A percentile compares a stretch with the other conserved stretches of the same genome.
phyloP scores from a whole-genome alignment of 2,329 filamentous ascomycete genomes.

The Colletotrichum costaricense region DNA sequence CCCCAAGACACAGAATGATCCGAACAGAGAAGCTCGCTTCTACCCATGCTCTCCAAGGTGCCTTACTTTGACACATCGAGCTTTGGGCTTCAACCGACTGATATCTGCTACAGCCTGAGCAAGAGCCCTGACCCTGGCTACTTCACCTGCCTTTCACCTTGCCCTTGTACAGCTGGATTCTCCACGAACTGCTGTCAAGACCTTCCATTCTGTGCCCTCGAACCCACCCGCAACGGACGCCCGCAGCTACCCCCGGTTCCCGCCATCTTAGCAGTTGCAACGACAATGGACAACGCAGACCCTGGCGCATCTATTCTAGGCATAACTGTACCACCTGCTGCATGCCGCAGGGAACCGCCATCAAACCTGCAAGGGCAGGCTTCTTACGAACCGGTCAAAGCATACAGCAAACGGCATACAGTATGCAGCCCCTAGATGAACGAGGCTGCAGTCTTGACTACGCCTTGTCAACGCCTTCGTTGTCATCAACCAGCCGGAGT shows the following conservation, averaged over 20 bases:
- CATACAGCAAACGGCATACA: not conserved
- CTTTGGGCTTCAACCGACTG: conserved; percentile 26
- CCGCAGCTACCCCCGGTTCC: not conserved
- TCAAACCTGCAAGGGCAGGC: not conserved
- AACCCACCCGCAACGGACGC: not conserved
- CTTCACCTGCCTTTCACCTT: not conserved
- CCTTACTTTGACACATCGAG: not conserved
- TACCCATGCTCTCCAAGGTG: not conserved
- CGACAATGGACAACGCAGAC: not conserved
- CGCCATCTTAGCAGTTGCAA: not conserved
- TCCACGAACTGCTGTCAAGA: not conserved
- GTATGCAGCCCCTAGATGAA: not conserved
- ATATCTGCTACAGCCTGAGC: not conserved
- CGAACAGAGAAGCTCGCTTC: not conserved
- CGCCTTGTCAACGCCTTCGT: not conserved
- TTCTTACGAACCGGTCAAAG: not conserved
- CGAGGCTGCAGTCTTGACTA: not conserved
- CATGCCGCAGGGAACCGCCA: not conserved
- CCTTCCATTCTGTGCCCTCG: too few relatives aligned
- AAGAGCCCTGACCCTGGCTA: conserved; percentile 11
- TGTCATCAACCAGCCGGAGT: not conserved
- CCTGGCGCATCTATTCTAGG: not conserved
- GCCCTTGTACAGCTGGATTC: not conserved
- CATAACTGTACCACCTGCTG: not conserved
- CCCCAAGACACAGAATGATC: not conserved